Base-by-base conservation (phyloP, 176 grass and related monocot genomes). In the Paspalum notatum region DNA sequence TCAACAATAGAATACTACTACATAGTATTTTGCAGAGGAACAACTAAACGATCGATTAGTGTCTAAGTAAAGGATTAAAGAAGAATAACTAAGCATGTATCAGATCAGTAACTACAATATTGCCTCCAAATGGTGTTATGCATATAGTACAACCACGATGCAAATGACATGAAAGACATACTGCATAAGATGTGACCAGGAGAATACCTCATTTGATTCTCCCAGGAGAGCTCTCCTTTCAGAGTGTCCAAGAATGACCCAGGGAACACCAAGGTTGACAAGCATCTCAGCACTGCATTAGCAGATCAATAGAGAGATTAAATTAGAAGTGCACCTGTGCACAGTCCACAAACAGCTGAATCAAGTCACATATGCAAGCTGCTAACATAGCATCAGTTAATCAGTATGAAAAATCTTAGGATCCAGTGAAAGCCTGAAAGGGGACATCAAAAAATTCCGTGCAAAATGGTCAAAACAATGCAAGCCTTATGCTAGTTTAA, bases 161-260 rank as follows among this genome's bases (percentile, higher is more conserved):
- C 27, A 51, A 55, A 76, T 32, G 18, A 45, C 39, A 17, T 0
- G 1, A 41, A 1, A 78, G 4, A 70, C 54, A 82, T 62, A 16
- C n/a, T 49, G n/a, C 6, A 27, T 60, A 50, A 56, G 38, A 65
- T 72, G 7, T 27, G 5, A 52, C 17, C 0, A 27, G n/a, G 6
- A 50, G n/a, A 53, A 71, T 85, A 99, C 97, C 86, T 99, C 97
- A 62, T 79, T 99, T 49, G 96, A 88, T 85, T 99, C 96, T 61
- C 80, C 91, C 88, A 99, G 65, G 59, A 99, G 63, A 92, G 68
- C 80, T 82, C 89, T 99, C 82, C 90, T 93, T 74, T 99, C 93
- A 50, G 96, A 99, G 89, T 99, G 96, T 63, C 96, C 93, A 86
- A 95, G 83, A 78, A 99, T 95, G 73, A 95, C 93, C 93, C 90